Evolutionary conservation across 2,329 filamentous ascomycete species (phyloP), one percentile per base, ranked within the genome.

Genomic region (Aspergillus tubingensis): DNA sequence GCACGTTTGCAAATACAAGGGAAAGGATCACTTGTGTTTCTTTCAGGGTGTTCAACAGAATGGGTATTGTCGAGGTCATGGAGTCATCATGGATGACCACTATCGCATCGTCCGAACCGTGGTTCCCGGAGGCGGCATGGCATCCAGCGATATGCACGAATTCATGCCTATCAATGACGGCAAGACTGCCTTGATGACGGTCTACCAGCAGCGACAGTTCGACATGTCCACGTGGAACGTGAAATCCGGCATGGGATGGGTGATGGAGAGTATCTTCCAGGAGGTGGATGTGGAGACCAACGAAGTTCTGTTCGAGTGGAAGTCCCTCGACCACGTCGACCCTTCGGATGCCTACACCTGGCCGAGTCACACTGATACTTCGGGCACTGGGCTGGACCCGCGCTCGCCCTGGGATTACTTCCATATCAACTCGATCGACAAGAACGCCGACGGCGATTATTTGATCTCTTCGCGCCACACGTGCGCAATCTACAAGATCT

Each of bases 221-320:
- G 82, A 84, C 60, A 75, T 84, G 72, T 81, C 77, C 5, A 70
- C 70, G 5, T 77, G 74, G 72, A 78, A 78, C 54, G 66, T 77
- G 54, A 71, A 74, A 51, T 70, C 74, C 7, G 80, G 81, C 3
- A 74, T 83, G 61, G 81, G 81, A 1, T 84, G 80, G 80, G 69
- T 84, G 38, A 80, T 83, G 64, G 79, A 83, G 68, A 81, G 81
- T 57, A 74, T 83, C 2, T 83, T 84, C 61, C 82, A 84, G 67
- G 82, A 84, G 67, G 73, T 84, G 7, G 79, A 84, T 17, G 76
- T 83, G 39, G 79, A 82, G 54, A 82, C 79, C 7, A 78, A 76
- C 27, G 69, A 73, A 57, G 74, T 82, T 27, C 43, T 82, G 4
- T 83, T 83, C 58, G 80, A 83, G 63, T 83, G 81, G 81, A 76